Evolutionary conservation across 202 grass and related monocot species (phyloP).

Genomic region (Miscanthus sacchariflorus): DNA sequence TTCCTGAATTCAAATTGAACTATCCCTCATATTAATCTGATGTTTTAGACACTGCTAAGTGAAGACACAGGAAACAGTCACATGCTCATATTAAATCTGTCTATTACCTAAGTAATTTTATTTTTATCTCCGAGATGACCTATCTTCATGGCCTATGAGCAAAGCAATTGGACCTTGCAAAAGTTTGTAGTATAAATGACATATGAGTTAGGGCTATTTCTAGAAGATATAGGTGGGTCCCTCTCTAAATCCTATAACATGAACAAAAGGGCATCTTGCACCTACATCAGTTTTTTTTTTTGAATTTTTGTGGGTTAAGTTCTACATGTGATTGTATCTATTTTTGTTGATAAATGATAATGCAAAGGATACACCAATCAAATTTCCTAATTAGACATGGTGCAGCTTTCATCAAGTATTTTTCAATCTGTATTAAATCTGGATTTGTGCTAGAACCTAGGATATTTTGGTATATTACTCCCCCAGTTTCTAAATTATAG

Average conservation of each 20-base stretch:
- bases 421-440: not conserved
- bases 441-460: not conserved
- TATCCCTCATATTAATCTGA: not conserved
- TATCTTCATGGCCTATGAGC: not conserved
- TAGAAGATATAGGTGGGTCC: not conserved
- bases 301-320: not conserved
- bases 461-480: slow-evolving; percentile 2
- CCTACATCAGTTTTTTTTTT: not conserved
- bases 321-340: not conserved
- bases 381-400: not conserved
- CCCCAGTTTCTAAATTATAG: not conserved
- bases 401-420: slow-evolving; percentile 17
- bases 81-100: not conserved
- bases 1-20: not conserved
- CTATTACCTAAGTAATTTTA: not conserved
- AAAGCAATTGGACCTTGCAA: not conserved
- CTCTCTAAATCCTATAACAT: not conserved
- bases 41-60: not conserved
- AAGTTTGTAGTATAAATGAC: not conserved
- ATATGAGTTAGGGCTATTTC: not conserved
- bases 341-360: slow-evolving; percentile 1
- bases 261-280: not conserved
- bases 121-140: not conserved
- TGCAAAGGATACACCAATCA: not conserved
- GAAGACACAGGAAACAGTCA: not conserved